Evolutionary conservation across 306 rosid species (phyloP), one percentile per base, ranked within the genome.

Genomic region (Lathyrus oleraceus): DNA sequence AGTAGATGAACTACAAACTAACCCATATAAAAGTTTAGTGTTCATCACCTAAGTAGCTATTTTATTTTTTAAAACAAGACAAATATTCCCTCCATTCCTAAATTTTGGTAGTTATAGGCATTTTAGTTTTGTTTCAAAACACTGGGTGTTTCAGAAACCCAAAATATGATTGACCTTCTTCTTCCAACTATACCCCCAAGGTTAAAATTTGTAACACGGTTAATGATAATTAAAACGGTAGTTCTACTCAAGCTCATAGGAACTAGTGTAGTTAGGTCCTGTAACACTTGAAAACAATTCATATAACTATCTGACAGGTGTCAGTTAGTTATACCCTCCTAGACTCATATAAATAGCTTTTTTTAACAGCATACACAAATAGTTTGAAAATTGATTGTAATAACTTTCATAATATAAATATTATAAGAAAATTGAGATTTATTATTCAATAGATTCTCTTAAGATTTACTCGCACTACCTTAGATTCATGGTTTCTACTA

Each of bases 51-150:
- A 65, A 53, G 67, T 19, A 76, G 45, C 66, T 53, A 30, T 70
- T 70, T 65, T 45, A 15, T 70, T 70, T 70, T 57, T 30, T 38
- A 66, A 66, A 51, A 13, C 15, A 59, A 69, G 23, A 36, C 52
- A 57, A 76, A 58, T 23, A 10, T 10, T 51, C 28, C 28, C 58
- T 19, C 58, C 58, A 52, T 10, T 54, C 16, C 35, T 19, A 21
- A 54, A 10, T 25, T 23, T 25, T 54, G 35, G 61, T 54, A 21
- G 61, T 11, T 54, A 51, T 10, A 40, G 15, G 17, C 35, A 23
- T 54, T 23, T 54, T 16, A 23, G 35, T 54, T 52, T 20, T 21
- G 36, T 54, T 54, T 23, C 35, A 54, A 54, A 54, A 23, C 35
- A 11, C 25, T 21, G 35, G 36, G 30, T 23, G 36, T 23, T 25